Conservation (phyloP, 1,284 basidiomycete genomes). For the Thelephora terrestris region DNA sequence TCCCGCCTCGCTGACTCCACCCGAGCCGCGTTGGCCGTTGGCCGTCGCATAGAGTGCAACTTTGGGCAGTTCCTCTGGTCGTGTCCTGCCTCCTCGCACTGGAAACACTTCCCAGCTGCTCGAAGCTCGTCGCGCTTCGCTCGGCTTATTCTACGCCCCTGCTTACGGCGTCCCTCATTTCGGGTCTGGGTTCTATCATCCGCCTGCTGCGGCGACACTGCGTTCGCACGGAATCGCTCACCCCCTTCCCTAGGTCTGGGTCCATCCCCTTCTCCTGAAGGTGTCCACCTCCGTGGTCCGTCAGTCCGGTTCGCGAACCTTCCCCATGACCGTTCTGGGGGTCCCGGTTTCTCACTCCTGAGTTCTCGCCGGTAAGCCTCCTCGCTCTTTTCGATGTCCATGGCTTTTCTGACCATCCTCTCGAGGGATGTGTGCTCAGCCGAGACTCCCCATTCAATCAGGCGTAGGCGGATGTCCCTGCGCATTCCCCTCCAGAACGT, state of each 20-base stretch:
- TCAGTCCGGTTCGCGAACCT: not conserved
- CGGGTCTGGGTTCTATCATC: too few species aligned
- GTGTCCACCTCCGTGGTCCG: not conserved
- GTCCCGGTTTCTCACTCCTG: not conserved
- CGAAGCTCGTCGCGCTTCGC: not conserved
- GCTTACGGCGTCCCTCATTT: not conserved
- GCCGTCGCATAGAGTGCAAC: too few species aligned
- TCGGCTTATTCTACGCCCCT: not conserved
- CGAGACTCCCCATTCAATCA: conserved; percentile 3
- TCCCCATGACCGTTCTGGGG: conserved; percentile 1
- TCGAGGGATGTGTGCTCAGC: not conserved
- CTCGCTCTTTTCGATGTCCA: not conserved
- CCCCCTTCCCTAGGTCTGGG: too few species aligned
- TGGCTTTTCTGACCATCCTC: not conserved
- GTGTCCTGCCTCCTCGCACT: conserved; percentile 2
- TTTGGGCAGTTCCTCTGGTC: conserved; percentile 1
- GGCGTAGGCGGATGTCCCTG: conserved; percentile 6
- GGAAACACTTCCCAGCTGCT: conserved; percentile 1
- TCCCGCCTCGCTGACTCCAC: too few species aligned
- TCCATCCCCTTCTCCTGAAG: not conserved
- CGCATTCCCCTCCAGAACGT: conserved; percentile 13
- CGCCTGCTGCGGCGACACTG: too few species aligned
- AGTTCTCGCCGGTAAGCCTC: not conserved
- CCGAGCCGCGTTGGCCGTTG: too few species aligned
- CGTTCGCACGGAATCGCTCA: too few species aligned